Base-by-base conservation (phyloP, 345 rosid species). In the Eutrema heterophyllum region DNA sequence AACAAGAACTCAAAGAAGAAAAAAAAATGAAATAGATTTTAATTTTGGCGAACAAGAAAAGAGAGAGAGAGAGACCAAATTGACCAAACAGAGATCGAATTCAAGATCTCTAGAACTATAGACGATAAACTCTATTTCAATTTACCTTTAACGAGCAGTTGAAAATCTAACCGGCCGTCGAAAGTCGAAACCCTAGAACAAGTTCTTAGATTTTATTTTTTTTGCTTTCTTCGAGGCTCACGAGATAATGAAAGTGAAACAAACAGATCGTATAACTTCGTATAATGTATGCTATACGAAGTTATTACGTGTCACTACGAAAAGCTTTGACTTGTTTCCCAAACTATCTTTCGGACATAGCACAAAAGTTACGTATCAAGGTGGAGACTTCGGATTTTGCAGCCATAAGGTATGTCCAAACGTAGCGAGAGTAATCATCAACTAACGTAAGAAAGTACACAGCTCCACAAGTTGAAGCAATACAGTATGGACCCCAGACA, bases 161-260 rank as follows among this genome's bases (percentile, higher is more conserved):
- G 70, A 21, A 35, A 33, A 43, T 21, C 57, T 29, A 21, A 56
- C 38, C 46, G 49, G 65, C 77, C 77, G 50, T 73, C 77, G 15
- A 35, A 38, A 54, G 57, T 13, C 38, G 67, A 67, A 67, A 74
- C 78, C 78, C 78, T 74, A 67, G 61, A 58, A 29, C 18, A 44
- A 36, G 57, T 45, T 57, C 52, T 56, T 18, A 58, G 52, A 58
- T 66, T 38, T 54, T 30, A 15, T 27, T 7, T 53, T 13, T 33
- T 36, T 43, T 61, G 56, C 39, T 64, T 55, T 45, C 71, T 46
- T 65, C 78, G 67, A 66, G 45, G 13, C 64, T 74, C 44, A 12
- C 0, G 7, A 48, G 78, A 48, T 56, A 48, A 56, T 16, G 12
- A 15, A 64, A 5, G 49, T 33, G 48, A 29, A 24, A 64, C 24